A percentile compares a stretch with the other conserved stretches of the same genome.
Conservation (phyloP, 2,329 filamentous ascomycete genomes). For the Plectosphaerella sp. region DNA sequence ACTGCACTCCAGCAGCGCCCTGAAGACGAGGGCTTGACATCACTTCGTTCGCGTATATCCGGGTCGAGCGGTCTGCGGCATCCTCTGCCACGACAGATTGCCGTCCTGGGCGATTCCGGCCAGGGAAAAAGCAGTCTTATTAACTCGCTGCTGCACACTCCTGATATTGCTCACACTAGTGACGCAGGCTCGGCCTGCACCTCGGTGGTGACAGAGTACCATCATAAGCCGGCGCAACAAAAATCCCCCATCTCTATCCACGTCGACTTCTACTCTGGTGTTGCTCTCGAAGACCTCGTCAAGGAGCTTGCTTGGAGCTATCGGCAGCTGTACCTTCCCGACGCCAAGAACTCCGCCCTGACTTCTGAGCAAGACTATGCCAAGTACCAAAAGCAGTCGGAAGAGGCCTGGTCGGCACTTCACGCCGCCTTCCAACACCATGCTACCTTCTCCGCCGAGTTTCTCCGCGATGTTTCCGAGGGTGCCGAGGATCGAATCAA, state of each 20-base stretch:
- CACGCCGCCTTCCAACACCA: conserved; percentile 26
- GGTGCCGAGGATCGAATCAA: conserved; percentile 18
- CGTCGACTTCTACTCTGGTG: conserved; percentile 22
- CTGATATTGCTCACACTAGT: not conserved
- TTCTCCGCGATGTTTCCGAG: conserved; percentile 19
- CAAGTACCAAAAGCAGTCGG: conserved; percentile 20
- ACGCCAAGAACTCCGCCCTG: conserved; percentile 11
- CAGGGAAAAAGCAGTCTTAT: not conserved
- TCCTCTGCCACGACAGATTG: not conserved
- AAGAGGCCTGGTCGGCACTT: conserved; percentile 36
- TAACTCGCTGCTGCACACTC: not conserved
- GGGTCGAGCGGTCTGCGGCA: not conserved
- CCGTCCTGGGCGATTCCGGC: not conserved
- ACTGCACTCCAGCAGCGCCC: not conserved
- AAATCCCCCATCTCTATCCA: conserved; percentile 21
- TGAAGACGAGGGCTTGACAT: not conserved
- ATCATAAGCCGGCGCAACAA: conserved; percentile 19
- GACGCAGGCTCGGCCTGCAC: conserved; percentile 27
- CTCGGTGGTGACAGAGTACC: conserved; percentile 27
- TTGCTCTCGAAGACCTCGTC: conserved; percentile 20
- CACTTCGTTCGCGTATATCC: not conserved
- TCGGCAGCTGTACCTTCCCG: conserved; percentile 20
- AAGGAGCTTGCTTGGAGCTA: conserved; percentile 26
- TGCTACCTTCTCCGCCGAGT: conserved; percentile 14
- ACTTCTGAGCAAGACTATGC: conserved; percentile 18